phyloP scores from a whole-genome alignment of 2,329 filamentous ascomycete genomes.

The Claviceps digitariae region DNA sequence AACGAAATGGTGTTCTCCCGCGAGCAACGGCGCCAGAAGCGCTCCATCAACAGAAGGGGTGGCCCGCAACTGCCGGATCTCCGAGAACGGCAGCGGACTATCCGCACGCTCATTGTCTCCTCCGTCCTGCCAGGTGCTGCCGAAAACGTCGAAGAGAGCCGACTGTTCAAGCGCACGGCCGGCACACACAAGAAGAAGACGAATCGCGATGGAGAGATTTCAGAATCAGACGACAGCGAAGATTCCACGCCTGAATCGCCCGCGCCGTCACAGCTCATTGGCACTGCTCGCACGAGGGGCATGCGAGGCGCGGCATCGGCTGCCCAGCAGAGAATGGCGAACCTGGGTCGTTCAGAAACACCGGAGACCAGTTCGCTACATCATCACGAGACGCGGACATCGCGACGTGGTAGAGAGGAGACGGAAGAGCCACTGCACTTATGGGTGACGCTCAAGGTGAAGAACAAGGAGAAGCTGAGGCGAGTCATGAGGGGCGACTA shows the following conservation, averaged over 20 bases:
- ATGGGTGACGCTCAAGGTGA: slow-evolving; percentile 62
- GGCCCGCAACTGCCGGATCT: slow-evolving; percentile 91
- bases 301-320: slow-evolving; percentile 81
- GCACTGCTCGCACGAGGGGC: slow-evolving; percentile 72
- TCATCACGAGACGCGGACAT: slow-evolving; percentile 60
- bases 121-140: slow-evolving; percentile 84
- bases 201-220: slow-evolving; percentile 51
- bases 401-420: slow-evolving; percentile 58
- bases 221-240: slow-evolving; percentile 85
- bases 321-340: slow-evolving; percentile 77
- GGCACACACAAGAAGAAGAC: slow-evolving; percentile 45
- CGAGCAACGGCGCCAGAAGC: slow-evolving; percentile 87
- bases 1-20: slow-evolving; percentile 87
- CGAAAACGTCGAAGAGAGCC: slow-evolving; percentile 65
- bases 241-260: slow-evolving; percentile 81
- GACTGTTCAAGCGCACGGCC: slow-evolving; percentile 68
- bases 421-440: slow-evolving; percentile 60
- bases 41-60: slow-evolving; percentile 84
- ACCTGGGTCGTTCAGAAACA: slow-evolving; percentile 72
- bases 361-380: slow-evolving; percentile 56
- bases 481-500: slow-evolving; percentile 46
- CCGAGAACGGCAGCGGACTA: slow-evolving; percentile 85
- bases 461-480: slow-evolving; percentile 54
- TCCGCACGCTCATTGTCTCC: slow-evolving; percentile 83
- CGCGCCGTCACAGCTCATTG: slow-evolving; percentile 56